phyloP scores from a whole-genome alignment of 495 filamentous ascomycete species.

The Talaromyces stipitatus region DNA sequence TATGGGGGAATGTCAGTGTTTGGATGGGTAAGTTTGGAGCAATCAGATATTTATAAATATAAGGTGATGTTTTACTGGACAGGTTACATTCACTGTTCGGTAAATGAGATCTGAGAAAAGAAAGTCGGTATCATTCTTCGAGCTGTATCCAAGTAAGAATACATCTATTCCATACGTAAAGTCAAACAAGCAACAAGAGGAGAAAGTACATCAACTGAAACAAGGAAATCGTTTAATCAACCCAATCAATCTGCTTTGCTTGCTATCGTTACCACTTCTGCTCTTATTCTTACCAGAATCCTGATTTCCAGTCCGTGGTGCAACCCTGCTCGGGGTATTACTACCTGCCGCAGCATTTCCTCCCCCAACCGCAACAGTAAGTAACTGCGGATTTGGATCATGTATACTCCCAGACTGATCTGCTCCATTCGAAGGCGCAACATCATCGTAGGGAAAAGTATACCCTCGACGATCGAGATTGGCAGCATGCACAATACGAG shows the following conservation, averaged over 20 bases:
- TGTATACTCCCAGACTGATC: slow-evolving; percentile 61
- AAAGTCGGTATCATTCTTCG: background rate
- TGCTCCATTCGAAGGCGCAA: slow-evolving; percentile 44
- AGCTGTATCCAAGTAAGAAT: background rate
- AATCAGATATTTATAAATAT: too few relatives aligned
- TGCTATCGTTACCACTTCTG: background rate
- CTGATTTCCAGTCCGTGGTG: background rate
- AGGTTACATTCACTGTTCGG: too few relatives aligned
- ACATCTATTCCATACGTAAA: background rate
- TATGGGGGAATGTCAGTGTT: slow-evolving; percentile 9
- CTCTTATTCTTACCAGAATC: background rate
- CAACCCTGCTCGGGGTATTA: background rate
- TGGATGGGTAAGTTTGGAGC: background rate
- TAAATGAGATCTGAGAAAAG: background rate
- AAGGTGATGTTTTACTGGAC: too few relatives aligned
- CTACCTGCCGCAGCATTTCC: background rate
- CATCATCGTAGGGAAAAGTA: slow-evolving; percentile 76
- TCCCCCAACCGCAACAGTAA: slow-evolving; percentile 60
- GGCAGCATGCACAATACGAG: slow-evolving; percentile 55
- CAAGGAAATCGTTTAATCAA: background rate
- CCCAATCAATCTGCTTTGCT: background rate
- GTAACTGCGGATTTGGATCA: slow-evolving; percentile 45
- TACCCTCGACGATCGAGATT: slow-evolving; percentile 60
- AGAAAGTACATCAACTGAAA: background rate
- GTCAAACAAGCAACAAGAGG: too few relatives aligned